Percentiles rank a stretch among this genome's conserved stretches.
These are phyloP conservation scores for Fonsecaea multimorphosa DNA, from an alignment of 2,329 filamentous ascomycete genomes.

Conservation along the genomic window DNA sequence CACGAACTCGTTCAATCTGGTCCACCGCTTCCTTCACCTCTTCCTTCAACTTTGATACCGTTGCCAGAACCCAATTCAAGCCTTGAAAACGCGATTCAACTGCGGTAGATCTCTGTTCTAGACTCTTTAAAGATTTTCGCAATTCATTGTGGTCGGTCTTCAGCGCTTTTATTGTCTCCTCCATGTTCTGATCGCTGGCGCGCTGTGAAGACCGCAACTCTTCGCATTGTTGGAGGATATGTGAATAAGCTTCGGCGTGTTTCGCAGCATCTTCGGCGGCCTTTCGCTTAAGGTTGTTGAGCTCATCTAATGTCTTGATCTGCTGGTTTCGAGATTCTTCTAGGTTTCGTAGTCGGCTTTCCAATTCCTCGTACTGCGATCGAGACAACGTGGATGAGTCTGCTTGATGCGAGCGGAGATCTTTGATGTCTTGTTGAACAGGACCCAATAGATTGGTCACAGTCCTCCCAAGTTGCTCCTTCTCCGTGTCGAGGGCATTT, in stretches of 20 bases:
- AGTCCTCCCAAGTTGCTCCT: not conserved
- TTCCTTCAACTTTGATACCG: not conserved
- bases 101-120: not conserved
- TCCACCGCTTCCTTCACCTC: not conserved
- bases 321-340: conserved; percentile 10
- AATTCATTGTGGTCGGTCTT: too few relatives aligned
- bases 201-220: not conserved
- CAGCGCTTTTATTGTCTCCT: too few relatives aligned
- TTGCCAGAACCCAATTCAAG: not conserved
- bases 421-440: not conserved
- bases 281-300: too few relatives aligned
- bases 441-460: conserved; percentile 1
- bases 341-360: not conserved
- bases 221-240: conserved; percentile 1
- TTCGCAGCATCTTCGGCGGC: too few relatives aligned
- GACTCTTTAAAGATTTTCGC: not conserved
- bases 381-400: not conserved
- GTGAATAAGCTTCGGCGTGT: too few relatives aligned
- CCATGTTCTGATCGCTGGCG: not conserved
- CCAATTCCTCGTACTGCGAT: not conserved
- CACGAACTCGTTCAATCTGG: not conserved
- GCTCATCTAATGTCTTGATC: too few relatives aligned
- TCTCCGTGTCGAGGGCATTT: conserved; percentile 1
- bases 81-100: not conserved
- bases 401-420: conserved; percentile 16